Conservation (phyloP, 192 early-diverging fungal species). For the Glomus cerebriforme region DNA sequence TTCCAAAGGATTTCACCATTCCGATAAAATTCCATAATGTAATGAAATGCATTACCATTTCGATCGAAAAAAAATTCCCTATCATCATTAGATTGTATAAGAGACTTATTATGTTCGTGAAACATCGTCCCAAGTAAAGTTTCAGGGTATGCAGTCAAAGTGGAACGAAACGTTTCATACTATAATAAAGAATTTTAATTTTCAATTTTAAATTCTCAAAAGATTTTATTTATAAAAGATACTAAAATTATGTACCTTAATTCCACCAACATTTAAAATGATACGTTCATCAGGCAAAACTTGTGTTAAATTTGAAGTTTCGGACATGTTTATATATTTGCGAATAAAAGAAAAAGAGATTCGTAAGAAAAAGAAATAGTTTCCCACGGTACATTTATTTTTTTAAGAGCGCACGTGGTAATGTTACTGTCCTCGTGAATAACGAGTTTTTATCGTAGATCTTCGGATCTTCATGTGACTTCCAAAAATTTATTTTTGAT, state of each 20-base stretch:
- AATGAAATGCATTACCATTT: constrained; percentile 18
- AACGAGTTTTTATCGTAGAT: too few species aligned
- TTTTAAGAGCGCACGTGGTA: too few species aligned
- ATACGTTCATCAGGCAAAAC: neutral
- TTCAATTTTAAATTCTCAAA: neutral
- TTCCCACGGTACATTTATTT: too few species aligned
- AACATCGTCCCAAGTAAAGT: constrained; percentile 24
- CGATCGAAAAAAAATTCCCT: constrained; percentile 29
- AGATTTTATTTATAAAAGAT: neutral
- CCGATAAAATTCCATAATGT: constrained; percentile 14
- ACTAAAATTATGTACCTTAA: neutral
- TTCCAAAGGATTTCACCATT: neutral
- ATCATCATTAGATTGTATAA: neutral
- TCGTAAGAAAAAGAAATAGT: too few species aligned
- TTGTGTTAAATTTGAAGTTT: too few species aligned
- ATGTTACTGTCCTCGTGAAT: too few species aligned
- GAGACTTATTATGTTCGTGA: neutral
- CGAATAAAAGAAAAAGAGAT: too few species aligned
- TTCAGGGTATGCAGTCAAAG: neutral
- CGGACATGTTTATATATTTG: too few species aligned
- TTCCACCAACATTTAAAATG: neutral
- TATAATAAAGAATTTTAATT: neutral
- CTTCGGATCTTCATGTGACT: too few species aligned
- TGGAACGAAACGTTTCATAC: constrained; percentile 13
- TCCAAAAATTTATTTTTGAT: too few species aligned